Conservation (phyloP, 805 yeast genomes). For the Saccharomycodes ludwigii region DNA sequence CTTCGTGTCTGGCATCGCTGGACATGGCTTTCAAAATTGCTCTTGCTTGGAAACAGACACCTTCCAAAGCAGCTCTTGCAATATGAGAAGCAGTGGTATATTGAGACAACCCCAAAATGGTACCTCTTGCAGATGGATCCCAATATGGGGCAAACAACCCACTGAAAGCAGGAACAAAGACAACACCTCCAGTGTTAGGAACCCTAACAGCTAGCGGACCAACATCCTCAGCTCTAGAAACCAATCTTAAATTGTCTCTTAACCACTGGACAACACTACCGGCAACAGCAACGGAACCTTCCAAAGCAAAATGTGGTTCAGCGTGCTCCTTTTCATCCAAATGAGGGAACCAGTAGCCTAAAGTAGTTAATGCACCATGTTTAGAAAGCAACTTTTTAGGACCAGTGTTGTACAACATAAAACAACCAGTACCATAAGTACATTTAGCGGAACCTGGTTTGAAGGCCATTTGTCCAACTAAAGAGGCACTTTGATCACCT, state of each 20-base stretch:
- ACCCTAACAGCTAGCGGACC: conserved; percentile 85
- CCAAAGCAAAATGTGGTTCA: conserved; percentile 77
- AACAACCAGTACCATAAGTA: conserved; percentile 95
- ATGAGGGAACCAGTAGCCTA: conserved; percentile 81
- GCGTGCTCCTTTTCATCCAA: conserved; percentile 27
- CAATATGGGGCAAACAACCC: conserved; percentile 95
- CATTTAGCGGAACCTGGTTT: conserved; percentile 80
- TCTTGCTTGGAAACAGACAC: conserved; percentile 86
- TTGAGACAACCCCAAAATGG: conserved; percentile 86
- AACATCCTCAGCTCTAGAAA: conserved; percentile 71
- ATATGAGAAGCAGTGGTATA: conserved; percentile 86
- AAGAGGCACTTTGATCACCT: conserved; percentile 89
- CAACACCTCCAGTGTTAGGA: conserved; percentile 76
- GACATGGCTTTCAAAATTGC: conserved; percentile 88
- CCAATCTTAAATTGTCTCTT: conserved; percentile 76
- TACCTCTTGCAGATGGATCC: conserved; percentile 87
- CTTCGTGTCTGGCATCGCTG: conserved; percentile 58
- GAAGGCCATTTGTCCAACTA: conserved; percentile 86
- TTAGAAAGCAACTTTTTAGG: conserved; percentile 51
- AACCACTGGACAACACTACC: conserved; percentile 93
- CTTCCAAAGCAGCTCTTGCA: conserved; percentile 90
- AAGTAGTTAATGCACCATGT: conserved; percentile 79
- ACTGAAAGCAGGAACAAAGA: conserved; percentile 88
- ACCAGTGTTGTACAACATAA: conserved; percentile 82
- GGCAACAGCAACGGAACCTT: conserved; percentile 94